Evolutionary conservation across 257 asterid species (phyloP).

Genomic region (Ligustrum vulgare): DNA sequence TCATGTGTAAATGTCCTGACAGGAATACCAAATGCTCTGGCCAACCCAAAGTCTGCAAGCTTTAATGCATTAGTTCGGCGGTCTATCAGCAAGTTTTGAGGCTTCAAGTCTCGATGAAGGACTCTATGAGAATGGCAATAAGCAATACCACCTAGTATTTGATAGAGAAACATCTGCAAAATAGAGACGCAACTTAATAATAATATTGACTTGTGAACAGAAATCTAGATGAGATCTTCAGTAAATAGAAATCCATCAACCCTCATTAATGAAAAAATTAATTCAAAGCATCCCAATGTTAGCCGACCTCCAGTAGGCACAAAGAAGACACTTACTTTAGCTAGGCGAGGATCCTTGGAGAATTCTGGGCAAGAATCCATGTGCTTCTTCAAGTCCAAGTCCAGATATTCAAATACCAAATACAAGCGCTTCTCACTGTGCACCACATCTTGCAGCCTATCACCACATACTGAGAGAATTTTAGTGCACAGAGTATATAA

Average conservation of each 20-base stretch:
- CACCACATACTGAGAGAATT: constrained; percentile 10
- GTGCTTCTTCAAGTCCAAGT: constrained; percentile 95
- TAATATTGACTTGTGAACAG: constrained; percentile 24
- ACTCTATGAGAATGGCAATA: constrained; percentile 96
- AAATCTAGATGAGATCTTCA: constrained; percentile 7
- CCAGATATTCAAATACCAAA: constrained; percentile 94
- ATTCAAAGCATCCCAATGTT: not conserved
- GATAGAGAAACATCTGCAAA: constrained; percentile 74
- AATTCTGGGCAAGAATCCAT: constrained; percentile 96
- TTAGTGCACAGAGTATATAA: constrained; percentile 8
- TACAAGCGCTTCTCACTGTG: constrained; percentile 91
- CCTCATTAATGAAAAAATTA: constrained; percentile 19
- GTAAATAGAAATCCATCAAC: constrained; percentile 3
- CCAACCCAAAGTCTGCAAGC: constrained; percentile 98
- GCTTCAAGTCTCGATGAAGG: constrained; percentile 94
- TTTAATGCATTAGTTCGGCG: constrained; percentile 78
- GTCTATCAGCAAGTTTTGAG: constrained; percentile 95
- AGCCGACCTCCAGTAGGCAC: constrained; percentile 19
- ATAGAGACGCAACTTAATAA: constrained; percentile 21
- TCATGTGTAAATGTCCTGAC: constrained; percentile 94
- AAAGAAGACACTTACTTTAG: constrained; percentile 63
- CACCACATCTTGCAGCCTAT: constrained; percentile 98
- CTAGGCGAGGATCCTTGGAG: constrained; percentile 74
- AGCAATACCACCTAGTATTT: constrained; percentile 89
- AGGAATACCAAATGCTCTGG: constrained; percentile 96